Evolutionary conservation across 2,329 filamentous ascomycete species (phyloP).

Genomic region (Fusarium pilosicola): DNA sequence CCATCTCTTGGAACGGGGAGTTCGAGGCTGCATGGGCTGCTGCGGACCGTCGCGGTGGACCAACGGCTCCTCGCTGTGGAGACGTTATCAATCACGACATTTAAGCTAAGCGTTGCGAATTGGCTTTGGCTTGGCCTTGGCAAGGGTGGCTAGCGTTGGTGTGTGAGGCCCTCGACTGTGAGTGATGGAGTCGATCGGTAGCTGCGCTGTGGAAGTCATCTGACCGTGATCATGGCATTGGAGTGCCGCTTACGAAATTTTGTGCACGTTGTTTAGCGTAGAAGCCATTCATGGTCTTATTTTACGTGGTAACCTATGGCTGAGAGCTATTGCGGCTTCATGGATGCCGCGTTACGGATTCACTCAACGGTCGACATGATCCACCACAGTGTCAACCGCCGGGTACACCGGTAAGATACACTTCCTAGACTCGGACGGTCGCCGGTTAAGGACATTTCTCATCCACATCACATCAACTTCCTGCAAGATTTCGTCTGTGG

Average conservation of each 20-base stretch:
- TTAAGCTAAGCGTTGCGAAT: neutral
- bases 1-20: neutral
- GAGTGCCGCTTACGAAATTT: neutral
- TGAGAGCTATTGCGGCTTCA: neutral
- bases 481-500: conserved; percentile 2
- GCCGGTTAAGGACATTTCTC: neutral
- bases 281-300: neutral
- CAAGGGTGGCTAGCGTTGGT: neutral
- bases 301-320: accelerated
- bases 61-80: neutral
- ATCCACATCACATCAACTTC: neutral
- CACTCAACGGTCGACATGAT: neutral
- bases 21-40: neutral
- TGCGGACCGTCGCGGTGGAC: neutral
- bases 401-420: neutral
- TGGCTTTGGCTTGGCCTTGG: neutral
- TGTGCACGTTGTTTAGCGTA: accelerated
- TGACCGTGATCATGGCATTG: neutral
- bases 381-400: neutral
- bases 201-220: neutral
- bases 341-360: neutral
- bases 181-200: neutral
- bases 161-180: neutral
- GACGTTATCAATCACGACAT: conserved; percentile 4
- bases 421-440: neutral